Base-by-base conservation (phyloP, 2,329 filamentous ascomycete species). In the Epichloe gansuensis region DNA sequence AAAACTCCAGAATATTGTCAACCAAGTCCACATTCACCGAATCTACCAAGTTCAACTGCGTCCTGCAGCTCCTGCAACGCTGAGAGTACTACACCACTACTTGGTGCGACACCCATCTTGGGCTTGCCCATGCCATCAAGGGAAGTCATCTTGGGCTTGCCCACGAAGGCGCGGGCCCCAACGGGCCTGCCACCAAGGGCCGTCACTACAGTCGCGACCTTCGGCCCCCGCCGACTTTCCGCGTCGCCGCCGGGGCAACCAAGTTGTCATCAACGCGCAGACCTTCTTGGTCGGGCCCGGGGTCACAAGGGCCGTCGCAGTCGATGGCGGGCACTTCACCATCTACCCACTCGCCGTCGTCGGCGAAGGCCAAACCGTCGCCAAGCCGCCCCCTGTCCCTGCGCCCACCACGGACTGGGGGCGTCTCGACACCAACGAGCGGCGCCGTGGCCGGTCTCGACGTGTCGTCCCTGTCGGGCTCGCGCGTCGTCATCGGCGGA, bases 231-330 rank as follows among this genome's bases (percentile, higher is more conserved):
- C 56, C 59, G 17, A 57, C 54, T 2, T 71, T 74, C 54, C 70
- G 66, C 1, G 61, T 80, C 4, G 73, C 68, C 15, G 70, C 75
- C 11, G 70, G 69, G 72, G 70, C 3, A 64, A 66, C 39, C 63
- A 67, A 38, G 74, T 80, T 5, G 63, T 77, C 50, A 74, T 80
- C 54, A 72, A 75, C 54, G 66, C 65, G 38, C 63, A 69, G 50
- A 78, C 75, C 0, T 71, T 76, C 51, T 65, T 70, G 51, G 65
- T 71, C 35, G 61, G 64, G 13, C 59, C 67, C 5, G 64, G 62
- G 5, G 60, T 66, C 52, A 75, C 70, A 0, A 71, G 65, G 12
- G 71, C 67, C 2, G 70, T 77, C 5, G 68, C 69, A 2, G 66
- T 76, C 3, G 62, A 62, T 31, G 65, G 60, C 23, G 66, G 69